phyloP scores from a whole-genome alignment of 768 basidiomycete species.

The Leccinellum rugosiceps region DNA sequence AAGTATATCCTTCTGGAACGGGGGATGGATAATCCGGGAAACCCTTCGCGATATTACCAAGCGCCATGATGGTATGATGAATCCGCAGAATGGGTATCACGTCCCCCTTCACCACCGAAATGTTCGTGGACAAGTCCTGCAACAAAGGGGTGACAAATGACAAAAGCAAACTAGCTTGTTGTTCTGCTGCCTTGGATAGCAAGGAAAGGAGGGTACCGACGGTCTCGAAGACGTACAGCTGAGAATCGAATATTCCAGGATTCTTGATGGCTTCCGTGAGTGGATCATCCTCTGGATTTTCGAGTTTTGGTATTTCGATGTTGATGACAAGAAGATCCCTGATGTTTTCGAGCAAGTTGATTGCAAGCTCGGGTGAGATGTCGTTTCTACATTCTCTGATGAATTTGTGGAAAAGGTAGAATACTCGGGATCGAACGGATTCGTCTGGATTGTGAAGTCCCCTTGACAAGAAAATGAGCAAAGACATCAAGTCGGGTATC shows the following conservation, averaged over 20 bases:
- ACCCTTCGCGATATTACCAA: constrained; percentile 93
- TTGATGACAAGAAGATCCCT: constrained; percentile 77
- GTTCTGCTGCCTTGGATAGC: constrained; percentile 61
- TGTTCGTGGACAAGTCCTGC: constrained; percentile 60
- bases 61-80: constrained; percentile 91
- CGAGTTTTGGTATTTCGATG: constrained; percentile 73
- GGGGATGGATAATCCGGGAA: constrained; percentile 88
- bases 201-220: constrained; percentile 80
- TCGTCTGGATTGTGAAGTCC: constrained; percentile 80
- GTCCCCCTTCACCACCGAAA: constrained; percentile 57
- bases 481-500: background rate
- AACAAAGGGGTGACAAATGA: constrained; percentile 82
- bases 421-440: constrained; percentile 71
- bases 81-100: constrained; percentile 78
- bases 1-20: constrained; percentile 59
- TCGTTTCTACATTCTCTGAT: constrained; percentile 80
- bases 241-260: constrained; percentile 75
- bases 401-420: constrained; percentile 91
- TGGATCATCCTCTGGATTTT: constrained; percentile 68
- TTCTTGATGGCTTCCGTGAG: constrained; percentile 79
- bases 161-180: constrained; percentile 65
- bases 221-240: constrained; percentile 93
- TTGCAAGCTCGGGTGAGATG: constrained; percentile 68
- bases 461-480: constrained; percentile 38
- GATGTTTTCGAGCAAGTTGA: constrained; percentile 66